Evolutionary conservation across 768 basidiomycete genomes (phyloP).

Genomic region (Nidula microcarpa): DNA sequence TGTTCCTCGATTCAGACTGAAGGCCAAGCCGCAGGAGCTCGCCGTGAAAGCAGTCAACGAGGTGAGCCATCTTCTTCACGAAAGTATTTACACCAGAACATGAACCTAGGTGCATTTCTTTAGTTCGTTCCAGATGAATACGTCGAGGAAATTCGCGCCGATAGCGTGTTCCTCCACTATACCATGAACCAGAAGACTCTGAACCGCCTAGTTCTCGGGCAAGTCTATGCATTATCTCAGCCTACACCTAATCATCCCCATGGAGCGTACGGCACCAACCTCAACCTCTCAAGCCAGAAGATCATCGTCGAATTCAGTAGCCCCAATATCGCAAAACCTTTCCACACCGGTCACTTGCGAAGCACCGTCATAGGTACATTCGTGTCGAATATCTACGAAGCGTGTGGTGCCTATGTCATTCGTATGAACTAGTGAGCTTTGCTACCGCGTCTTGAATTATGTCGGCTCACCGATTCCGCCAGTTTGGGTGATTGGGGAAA

Average conservation of each 20-base stretch:
- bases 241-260: conserved; percentile 18
- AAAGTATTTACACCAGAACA: no score
- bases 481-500: conserved; percentile 88
- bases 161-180: no score
- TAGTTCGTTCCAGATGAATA: no score
- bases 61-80: no score
- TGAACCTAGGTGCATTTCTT: no score
- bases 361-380: conserved; percentile 92
- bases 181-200: no score
- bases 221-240: not conserved
- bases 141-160: no score
- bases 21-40: no score
- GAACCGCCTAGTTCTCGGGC: not conserved
- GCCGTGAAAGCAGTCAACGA: no score
- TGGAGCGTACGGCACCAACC: conserved; percentile 67
- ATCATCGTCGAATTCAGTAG: conserved; percentile 82
- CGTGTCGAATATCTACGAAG: conserved; percentile 76
- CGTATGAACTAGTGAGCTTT: conserved; percentile 62
- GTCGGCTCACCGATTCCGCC: no score
- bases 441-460: no score
- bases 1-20: no score
- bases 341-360: conserved; percentile 89
- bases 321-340: conserved; percentile 91
- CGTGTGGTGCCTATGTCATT: conserved; percentile 80
- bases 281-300: conserved; percentile 66